These are phyloP conservation scores for Friedmanniomyces simplex DNA, from an alignment of 495 filamentous ascomycete genomes.

Conservation along the genomic window DNA sequence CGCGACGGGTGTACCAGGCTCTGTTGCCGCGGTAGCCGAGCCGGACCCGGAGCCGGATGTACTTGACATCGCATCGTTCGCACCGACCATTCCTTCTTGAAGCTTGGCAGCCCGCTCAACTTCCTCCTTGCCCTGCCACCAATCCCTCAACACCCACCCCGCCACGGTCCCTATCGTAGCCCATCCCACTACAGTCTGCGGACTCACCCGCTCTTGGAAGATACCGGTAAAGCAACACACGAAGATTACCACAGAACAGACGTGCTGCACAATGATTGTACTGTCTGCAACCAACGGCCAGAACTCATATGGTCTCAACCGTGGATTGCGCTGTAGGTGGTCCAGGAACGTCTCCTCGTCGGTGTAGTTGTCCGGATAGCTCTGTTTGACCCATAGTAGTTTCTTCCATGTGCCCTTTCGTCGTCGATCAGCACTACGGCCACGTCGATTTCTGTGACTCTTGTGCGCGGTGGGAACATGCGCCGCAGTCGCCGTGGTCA, in stretches of 20 bases:
- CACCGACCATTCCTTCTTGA: constrained; percentile 33
- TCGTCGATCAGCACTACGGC: constrained; percentile 49
- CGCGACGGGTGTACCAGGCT: constrained; percentile 5
- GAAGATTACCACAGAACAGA: constrained; percentile 88
- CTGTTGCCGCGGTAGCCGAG: constrained; percentile 1
- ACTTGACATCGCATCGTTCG: constrained; percentile 3
- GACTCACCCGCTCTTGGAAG: constrained; percentile 70
- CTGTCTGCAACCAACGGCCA: constrained; percentile 93
- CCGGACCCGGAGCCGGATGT: neutral
- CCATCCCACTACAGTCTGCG: constrained; percentile 76
- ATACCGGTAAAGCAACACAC: constrained; percentile 89
- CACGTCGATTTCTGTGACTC: constrained; percentile 35
- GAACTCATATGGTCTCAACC: constrained; percentile 91
- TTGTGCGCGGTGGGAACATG: constrained; percentile 16
- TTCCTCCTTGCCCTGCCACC: constrained; percentile 61
- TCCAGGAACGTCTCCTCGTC: constrained; percentile 93
- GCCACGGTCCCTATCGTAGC: constrained; percentile 72
- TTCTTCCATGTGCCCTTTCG: constrained; percentile 74
- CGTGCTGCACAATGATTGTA: constrained; percentile 93
- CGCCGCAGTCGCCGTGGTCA: constrained; percentile 6
- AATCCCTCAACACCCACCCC: constrained; percentile 85
- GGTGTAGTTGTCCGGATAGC: constrained; percentile 97
- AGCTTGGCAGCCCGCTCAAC: constrained; percentile 28
- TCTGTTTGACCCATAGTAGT: constrained; percentile 94
- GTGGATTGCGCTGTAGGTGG: constrained; percentile 88